Base-by-base conservation (phyloP, 345 rosid genomes). In the Populus deltoides region DNA sequence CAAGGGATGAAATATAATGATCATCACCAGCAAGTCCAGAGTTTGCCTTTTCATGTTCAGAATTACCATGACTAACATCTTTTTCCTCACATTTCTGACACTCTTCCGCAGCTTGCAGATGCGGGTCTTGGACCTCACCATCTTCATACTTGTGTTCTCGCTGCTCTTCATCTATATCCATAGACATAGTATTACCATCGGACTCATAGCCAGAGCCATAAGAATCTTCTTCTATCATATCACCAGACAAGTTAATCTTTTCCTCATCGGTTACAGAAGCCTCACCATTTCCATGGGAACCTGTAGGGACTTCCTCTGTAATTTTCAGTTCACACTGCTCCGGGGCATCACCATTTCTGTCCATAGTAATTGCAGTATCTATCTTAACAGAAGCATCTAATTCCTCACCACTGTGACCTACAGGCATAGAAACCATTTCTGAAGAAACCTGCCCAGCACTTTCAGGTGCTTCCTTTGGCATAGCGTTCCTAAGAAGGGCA, bases 121-220 rank as follows among this genome's bases (percentile, higher is more conserved):
- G 77, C 73, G 82, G 81, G 74, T 89, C 92, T 76, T 85, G 85
- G 77, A 91, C 90, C 84, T 90, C 92, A 55, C 89, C 90, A 79
- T 92, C 92, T 73, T 90, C 97, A 67, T 79, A 81, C 22, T 79
- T 89, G 77, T 87, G 90, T 75, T 72, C 81, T 39, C 69, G 81
- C 55, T 71, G 71, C 78, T 80, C 78, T 77, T 80, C 86, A 36
- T 86, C 88, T 45, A 81, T 82, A 81, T 84, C 84, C 81, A 79
- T 83, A 29, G 75, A 73, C 70, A 76, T 77, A 71, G 85, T 85
- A 68, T 83, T 83, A 53, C 81, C 87, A 75, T 84, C 89, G 61
- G 94, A 88, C 79, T 89, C 91, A 38, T 77, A 85, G 18, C 86
- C 92, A 61, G 86, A 79, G 62, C 80, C 84, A 84, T 77, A 81